Percentiles rank a stretch among this genome's conserved stretches.
These are phyloP conservation scores for Trichoderma brevicompactum DNA, from an alignment of 2,329 filamentous ascomycete genomes.

Conservation along the genomic window DNA sequence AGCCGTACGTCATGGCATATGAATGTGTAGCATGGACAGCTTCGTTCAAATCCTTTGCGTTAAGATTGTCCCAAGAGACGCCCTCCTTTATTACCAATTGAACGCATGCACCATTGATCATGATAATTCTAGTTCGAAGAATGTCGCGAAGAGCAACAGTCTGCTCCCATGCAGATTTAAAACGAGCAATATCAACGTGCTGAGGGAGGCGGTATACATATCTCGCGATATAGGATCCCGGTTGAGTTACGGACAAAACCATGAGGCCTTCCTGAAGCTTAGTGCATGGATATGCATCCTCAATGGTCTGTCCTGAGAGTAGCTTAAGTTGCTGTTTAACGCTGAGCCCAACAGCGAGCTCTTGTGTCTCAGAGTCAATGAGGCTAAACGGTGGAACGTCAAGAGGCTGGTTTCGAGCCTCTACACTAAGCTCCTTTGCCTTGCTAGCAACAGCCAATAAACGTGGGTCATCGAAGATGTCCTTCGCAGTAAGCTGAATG, in stretches of 20 bases:
- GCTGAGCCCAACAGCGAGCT: background rate
- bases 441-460: slow-evolving; percentile 17
- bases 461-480: slow-evolving; percentile 24
- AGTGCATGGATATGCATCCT: slow-evolving; percentile 47
- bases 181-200: slow-evolving; percentile 34
- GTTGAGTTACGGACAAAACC: slow-evolving; percentile 39
- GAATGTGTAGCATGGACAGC: background rate
- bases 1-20: slow-evolving; percentile 23
- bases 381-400: slow-evolving; percentile 13
- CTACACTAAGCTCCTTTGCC: background rate
- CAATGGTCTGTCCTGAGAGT: slow-evolving; percentile 22
- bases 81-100: slow-evolving; percentile 26
- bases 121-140: slow-evolving; percentile 30
- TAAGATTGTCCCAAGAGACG: background rate
- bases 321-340: background rate
- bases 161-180: slow-evolving; percentile 39
- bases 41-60: background rate
- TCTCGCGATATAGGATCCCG: slow-evolving; percentile 44
- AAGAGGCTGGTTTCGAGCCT: background rate
- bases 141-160: slow-evolving; percentile 10
- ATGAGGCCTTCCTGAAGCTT: slow-evolving; percentile 48
- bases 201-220: slow-evolving; percentile 34
- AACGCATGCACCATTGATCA: slow-evolving; percentile 14
- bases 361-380: background rate
- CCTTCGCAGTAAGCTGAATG: slow-evolving; percentile 24